Evolutionary conservation across 805 yeast species (phyloP), one percentile per base, ranked within the genome.

Genomic region (Tetrapisispora nanseiensis): DNA sequence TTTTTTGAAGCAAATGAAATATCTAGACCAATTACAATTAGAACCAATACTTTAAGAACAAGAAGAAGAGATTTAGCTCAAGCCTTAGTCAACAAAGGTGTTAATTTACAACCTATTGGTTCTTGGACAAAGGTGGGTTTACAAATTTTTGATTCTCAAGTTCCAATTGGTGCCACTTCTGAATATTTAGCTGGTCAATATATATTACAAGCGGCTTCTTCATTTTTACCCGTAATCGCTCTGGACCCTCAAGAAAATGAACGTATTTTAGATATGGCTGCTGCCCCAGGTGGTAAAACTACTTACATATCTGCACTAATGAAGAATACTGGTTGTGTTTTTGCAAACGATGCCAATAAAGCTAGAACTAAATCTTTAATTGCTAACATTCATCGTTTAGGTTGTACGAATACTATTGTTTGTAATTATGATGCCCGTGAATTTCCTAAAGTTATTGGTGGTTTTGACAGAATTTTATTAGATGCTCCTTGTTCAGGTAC

Each of bases 401-500:
- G 97, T 6, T 92, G 97, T 66, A 83, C 87, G 37, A 92, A 92
- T 67, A 87, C 97, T 35, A 82, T 92, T 60, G 97, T 92, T 27
- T 89, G 96, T 68, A 84, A 92, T 65, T 89, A 92, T 63, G 99
- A 92, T 68, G 99, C 97, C 32, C 80, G 97, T 66, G 97, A 90
- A 65, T 92, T 92, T 62, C 97, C 98, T 39, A 86, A 86, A 63
- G 97, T 92, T 29, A 86, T 92, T 61, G 98, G 98, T 52, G 99
- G 99, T 0, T 92, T 92, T 55, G 97, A 92, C 63, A 78, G 98
- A 66, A 80, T 92, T 31, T 69, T 92, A 50, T 71, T 92, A 53
- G 99, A 92, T 72, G 98, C 99, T 27, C 99, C 99, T 51, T 92
- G 99, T 68, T 87, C 98, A 6, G 99, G 99, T 70, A 90, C 98